Percentiles rank a stretch among this genome's conserved stretches.
Conservation (phyloP, 768 basidiomycete genomes). For the Rhodotorula toruloides region DNA sequence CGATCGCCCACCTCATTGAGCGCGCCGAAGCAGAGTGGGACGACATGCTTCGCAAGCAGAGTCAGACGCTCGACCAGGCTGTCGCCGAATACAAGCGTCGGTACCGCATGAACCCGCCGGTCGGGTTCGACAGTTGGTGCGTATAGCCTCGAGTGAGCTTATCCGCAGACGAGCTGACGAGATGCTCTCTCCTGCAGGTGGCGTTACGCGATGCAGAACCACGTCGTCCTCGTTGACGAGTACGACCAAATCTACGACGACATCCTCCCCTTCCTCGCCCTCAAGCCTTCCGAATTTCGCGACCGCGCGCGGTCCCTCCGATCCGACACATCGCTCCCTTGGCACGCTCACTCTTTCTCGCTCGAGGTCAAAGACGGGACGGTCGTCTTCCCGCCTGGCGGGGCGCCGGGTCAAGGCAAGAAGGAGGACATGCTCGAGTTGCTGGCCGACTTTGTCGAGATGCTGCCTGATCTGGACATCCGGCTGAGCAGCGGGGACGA, state of each 20-base stretch:
- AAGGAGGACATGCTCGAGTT: slow-evolving; percentile 25
- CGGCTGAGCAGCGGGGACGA: slow-evolving; percentile 33
- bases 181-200: neutral
- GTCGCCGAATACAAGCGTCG: slow-evolving; percentile 73
- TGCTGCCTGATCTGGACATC: slow-evolving; percentile 18
- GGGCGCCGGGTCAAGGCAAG: neutral
- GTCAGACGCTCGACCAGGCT: slow-evolving; percentile 69
- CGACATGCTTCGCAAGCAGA: slow-evolving; percentile 63
- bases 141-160: slow-evolving; percentile 48
- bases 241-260: slow-evolving; percentile 52
- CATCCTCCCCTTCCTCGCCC: slow-evolving; percentile 52
- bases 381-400: slow-evolving; percentile 7
- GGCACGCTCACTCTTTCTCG: slow-evolving; percentile 15
- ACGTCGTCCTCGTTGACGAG: slow-evolving; percentile 79
- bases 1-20: slow-evolving; percentile 52
- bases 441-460: slow-evolving; percentile 17
- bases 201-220: slow-evolving; percentile 52
- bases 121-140: slow-evolving; percentile 84
- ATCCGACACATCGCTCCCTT: slow-evolving; percentile 17
- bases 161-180: neutral
- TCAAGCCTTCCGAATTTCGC: slow-evolving; percentile 37
- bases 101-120: slow-evolving; percentile 72
- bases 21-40: slow-evolving; percentile 50
- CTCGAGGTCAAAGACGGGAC: slow-evolving; percentile 5
- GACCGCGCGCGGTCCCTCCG: slow-evolving; percentile 19